phyloP scores from a whole-genome alignment of 148 eudicot species.

The Chenopodium album region DNA sequence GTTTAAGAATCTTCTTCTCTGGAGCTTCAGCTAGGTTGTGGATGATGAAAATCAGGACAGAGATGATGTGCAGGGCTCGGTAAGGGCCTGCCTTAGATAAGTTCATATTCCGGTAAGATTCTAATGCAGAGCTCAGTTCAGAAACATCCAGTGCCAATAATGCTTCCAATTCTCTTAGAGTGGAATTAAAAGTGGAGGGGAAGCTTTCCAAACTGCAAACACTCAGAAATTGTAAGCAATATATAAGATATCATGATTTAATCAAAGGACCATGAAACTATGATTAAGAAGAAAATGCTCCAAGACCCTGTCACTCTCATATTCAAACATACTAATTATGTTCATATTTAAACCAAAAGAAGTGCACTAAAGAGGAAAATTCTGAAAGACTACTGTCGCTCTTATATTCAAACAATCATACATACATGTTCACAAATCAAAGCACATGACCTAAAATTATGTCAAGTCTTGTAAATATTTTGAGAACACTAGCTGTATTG shows the following conservation, averaged over 20 bases:
- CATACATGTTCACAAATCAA: no score
- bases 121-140: constrained; percentile 48
- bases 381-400: no score
- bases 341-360: background rate
- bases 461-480: no score
- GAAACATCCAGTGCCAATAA: constrained; percentile 48
- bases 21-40: constrained; percentile 36
- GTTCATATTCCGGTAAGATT: constrained; percentile 59
- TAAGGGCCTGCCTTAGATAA: constrained; percentile 73
- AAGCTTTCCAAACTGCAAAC: constrained; percentile 67
- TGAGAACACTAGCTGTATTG: background rate
- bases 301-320: background rate
- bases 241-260: background rate
- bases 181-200: constrained; percentile 49
- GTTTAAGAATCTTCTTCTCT: constrained; percentile 30
- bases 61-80: constrained; percentile 69
- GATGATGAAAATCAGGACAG: constrained; percentile 56
- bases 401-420: no score
- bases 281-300: background rate
- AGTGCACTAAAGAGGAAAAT: background rate
- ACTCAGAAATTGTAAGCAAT: background rate
- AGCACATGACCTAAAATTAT: no score
- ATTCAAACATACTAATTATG: background rate
- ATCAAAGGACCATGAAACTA: background rate
- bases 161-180: constrained; percentile 59